Base-by-base conservation (phyloP, 306 rosid genomes). In the Herpetospermum pedunculosum region DNA sequence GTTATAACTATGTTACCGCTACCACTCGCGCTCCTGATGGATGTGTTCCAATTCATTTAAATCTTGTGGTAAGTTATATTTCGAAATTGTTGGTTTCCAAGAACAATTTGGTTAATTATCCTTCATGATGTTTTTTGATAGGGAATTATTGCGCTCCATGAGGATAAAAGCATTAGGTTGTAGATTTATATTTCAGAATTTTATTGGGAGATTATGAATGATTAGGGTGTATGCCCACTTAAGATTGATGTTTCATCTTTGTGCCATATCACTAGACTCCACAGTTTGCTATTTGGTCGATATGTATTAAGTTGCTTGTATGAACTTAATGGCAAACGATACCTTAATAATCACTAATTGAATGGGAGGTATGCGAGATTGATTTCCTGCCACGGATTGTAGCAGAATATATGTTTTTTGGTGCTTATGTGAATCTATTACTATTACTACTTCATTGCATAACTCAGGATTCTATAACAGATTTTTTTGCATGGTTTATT, bases 11-110 rank as follows among this genome's bases (percentile, higher is more conserved):
- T 74, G 50, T 77, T 32, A 78, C 92, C 46, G 85, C n/a, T n/a
- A n/a, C n/a, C n/a, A n/a, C n/a, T n/a, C n/a, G n/a, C n/a, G n/a
- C 89, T 84, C 92, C 96, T 8, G 77, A 84, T 34, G 96, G 87
- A 54, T 91, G 98, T 71, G 48, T 76, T 84, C 95, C 98, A 1
- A 81, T 91, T 73, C 98, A 94, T 78, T 73, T 94, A 72, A 94
- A 89, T 76, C 96, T 94, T 54, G 98, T 94, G 92, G 98, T 94
- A 89, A 85, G 48, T 75, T 28, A 10, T 29, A 28, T 70, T 8
- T 49, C 15, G 21, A 70, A 26, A 9, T 70, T 40, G 62, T 40
- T 60, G 58, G 30, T 63, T 63, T 41, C 52, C 52, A 23, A 73
- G 0, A 54, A 54, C 77, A 25, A 44, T 32, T 59, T 29, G 30